These are phyloP conservation scores for Cylindrodendrum hubeiense DNA, from an alignment of 2,329 filamentous ascomycete species.

Conservation along the genomic window DNA sequence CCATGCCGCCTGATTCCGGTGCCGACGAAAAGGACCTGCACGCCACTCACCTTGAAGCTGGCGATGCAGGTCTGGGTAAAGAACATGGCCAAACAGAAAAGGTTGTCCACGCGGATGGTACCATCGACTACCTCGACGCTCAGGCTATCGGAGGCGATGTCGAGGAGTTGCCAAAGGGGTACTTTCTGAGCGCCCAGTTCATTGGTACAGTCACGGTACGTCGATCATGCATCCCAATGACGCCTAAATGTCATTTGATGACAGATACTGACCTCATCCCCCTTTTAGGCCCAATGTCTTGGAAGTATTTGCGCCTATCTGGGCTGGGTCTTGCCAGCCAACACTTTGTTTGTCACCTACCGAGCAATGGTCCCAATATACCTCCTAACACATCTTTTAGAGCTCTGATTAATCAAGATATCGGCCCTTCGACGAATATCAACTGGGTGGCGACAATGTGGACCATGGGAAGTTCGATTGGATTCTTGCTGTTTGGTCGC, in stretches of 20 bases:
- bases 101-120: slow-evolving; percentile 54
- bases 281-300: slow-evolving; percentile 46
- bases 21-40: slow-evolving; percentile 13
- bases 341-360: slow-evolving; percentile 44
- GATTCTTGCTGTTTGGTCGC: slow-evolving; percentile 56
- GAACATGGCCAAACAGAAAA: slow-evolving; percentile 36
- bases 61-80: slow-evolving; percentile 10
- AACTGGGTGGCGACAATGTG: slow-evolving; percentile 51
- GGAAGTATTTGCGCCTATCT: slow-evolving; percentile 50
- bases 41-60: slow-evolving; percentile 15
- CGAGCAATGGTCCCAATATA: background rate
- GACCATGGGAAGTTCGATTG: slow-evolving; percentile 53
- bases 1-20: slow-evolving; percentile 12
- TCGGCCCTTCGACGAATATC: slow-evolving; percentile 47
- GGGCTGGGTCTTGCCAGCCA: slow-evolving; percentile 51
- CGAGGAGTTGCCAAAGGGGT: slow-evolving; percentile 55
- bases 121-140: slow-evolving; percentile 55
- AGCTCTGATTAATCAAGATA: slow-evolving; percentile 47
- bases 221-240: background rate
- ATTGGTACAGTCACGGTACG: slow-evolving; percentile 54
- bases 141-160: slow-evolving; percentile 56
- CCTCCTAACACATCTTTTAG: slow-evolving; percentile 7
- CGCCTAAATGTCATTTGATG: too few species aligned
- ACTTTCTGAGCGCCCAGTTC: slow-evolving; percentile 55
- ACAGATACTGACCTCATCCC: background rate